Evolutionary conservation across 2,329 filamentous ascomycete species (phyloP), one percentile per base, ranked within the genome.

Genomic region (Aureobasidium lini): DNA sequence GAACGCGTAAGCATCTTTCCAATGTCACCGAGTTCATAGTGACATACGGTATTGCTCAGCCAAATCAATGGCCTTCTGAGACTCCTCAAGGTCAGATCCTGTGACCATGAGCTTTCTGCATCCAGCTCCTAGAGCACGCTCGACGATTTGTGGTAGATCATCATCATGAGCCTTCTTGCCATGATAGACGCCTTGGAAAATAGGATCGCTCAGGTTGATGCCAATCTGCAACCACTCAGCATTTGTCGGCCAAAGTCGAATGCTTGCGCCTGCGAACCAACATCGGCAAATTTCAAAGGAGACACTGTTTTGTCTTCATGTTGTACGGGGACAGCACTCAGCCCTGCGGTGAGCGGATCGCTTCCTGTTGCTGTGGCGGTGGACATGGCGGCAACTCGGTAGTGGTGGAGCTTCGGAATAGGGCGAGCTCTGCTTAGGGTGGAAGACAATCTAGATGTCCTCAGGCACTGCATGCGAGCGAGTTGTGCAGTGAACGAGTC

Each of bases 201-300:
- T 90, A 56, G 89, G 89, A 69, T 99, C 94, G 57, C 92, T 89
- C 59, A 99, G 82, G 73, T 99, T 99, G 79, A 99, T 96, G 60
- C 93, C 94, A 69, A 99, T 83, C 83, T 87, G 66, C 11, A 68
- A 59, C 37, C 47, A 42, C 34, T 32, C 39, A 48, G 47, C 48
- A 52, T 11, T n/a, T 7, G 40, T 61, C 13, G 23, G 40, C 6
- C 29, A 44, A 32, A 52, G n/a, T 32, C 34, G 34, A n/a, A 47
- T 48, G 52, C 48, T 48, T 54, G 52, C 37, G 60, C 60, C 52
- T 44, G 70, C 66, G 64, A 61, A 75, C 75, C 67, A 66, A 77
- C 75, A 73, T 77, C 75, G 59, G 75, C 71, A 62, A 76, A 77
- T 62, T 64, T 61, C 31, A 61, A 15, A 18, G 60, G 57, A 13